Base-by-base conservation (phyloP, 345 rosid genomes). In the Lepidium sativum region DNA sequence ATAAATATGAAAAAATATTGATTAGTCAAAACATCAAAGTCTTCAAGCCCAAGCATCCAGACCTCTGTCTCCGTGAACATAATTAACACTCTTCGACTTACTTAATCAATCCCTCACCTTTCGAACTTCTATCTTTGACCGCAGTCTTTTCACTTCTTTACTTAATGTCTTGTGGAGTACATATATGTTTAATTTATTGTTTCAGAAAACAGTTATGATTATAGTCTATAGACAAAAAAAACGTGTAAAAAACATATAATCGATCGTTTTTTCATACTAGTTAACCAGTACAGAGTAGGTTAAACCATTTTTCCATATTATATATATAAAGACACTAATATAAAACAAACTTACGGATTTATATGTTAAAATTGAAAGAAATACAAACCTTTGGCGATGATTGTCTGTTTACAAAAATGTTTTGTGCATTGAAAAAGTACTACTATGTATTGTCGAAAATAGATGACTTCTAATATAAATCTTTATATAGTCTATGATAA, bases 11-110 rank as follows among this genome's bases (percentile, higher is more conserved):
- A 51, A 53, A 54, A 42, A 13, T 25, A 23, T 8, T 17, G 27
- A 10, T 52, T 58, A 66, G 72, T 51, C 71, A 65, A 72, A 72
- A 66, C 63, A 51, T 66, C 50, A 59, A 72, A 72, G 77, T 66
- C 68, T 72, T 58, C 62, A 44, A 72, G 63, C 77, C 44, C 72
- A 72, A 66, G 51, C 72, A 66, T 52, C 77, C 68, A 66, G 25
- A 66, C 71, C 56, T 66, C 72, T 65, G 15, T 35, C 67, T 66
- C 29, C 63, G 77, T 72, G 72, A 72, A 58, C 67, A 42, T 58
- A 34, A 52, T 43, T 72, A 57, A 41, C 43, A 29, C 40, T 57
- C 60, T 32, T 58, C 40, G 60, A 52, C 67, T 51, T 47, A 42
- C 39, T 67, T 65, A 66, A 66, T 44, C 15, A 35, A 64, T 29